These are phyloP conservation scores for Tubosaeta brunneosetosa DNA, from an alignment of 768 basidiomycete species.

Conservation along the genomic window DNA sequence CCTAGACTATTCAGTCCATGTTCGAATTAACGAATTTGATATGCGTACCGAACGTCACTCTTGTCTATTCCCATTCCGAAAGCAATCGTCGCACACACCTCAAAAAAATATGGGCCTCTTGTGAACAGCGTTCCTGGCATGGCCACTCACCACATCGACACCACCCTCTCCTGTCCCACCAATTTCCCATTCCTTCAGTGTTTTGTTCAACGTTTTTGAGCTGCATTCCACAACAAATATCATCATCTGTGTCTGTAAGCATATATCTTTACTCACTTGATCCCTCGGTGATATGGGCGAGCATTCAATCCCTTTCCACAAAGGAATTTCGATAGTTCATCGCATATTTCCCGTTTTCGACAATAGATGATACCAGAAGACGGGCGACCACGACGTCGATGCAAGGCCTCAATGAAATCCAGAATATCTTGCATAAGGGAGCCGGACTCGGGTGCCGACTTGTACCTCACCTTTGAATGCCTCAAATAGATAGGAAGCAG, in stretches of 20 bases:
- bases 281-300: conserved; percentile 70
- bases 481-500: neutral
- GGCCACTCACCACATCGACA: conserved; percentile 55
- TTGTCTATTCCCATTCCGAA: conserved; percentile 90
- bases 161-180: conserved; percentile 49
- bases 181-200: conserved; percentile 55
- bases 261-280: conserved; percentile 39
- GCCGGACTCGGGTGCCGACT: conserved; percentile 45
- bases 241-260: neutral
- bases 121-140: neutral
- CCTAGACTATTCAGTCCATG: conserved; percentile 27
- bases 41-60: conserved; percentile 58
- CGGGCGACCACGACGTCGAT: conserved; percentile 51
- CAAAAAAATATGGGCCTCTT: neutral
- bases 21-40: neutral
- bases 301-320: conserved; percentile 61
- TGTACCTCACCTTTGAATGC: conserved; percentile 53
- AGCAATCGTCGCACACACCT: conserved; percentile 79
- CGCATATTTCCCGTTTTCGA: conserved; percentile 57
- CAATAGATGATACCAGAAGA: conserved; percentile 65
- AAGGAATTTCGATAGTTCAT: conserved; percentile 62
- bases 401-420: conserved; percentile 61
- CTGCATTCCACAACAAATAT: conserved; percentile 25
- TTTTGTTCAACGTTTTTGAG: conserved; percentile 45
- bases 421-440: conserved; percentile 61